Evolutionary conservation across 2,329 filamentous ascomycete species (phyloP).

Genomic region (Cordyceps javanica): DNA sequence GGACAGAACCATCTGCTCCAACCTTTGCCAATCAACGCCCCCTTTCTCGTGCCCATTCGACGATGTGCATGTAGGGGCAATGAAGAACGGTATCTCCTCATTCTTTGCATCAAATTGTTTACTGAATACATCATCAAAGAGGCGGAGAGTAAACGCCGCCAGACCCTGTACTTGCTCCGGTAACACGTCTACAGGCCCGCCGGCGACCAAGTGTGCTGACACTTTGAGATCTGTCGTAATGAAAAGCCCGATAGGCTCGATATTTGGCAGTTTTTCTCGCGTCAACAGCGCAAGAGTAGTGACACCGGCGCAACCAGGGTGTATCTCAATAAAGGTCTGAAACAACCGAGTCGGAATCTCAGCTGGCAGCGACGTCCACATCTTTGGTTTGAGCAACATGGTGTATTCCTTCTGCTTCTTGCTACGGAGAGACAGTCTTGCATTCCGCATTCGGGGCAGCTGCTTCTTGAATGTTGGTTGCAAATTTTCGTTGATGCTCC

Average conservation of each 20-base stretch:
- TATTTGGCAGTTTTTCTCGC: neutral
- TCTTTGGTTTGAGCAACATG: constrained; percentile 71
- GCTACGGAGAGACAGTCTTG: constrained; percentile 70
- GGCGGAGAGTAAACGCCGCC: constrained; percentile 64
- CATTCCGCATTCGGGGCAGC: constrained; percentile 80
- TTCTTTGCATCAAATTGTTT: constrained; percentile 66
- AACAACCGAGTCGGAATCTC: constrained; percentile 48
- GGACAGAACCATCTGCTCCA: constrained; percentile 39
- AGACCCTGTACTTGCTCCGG: constrained; percentile 46
- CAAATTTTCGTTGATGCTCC: constrained; percentile 67
- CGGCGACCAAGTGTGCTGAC: neutral
- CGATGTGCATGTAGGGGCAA: constrained; percentile 51
- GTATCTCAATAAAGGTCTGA: constrained; percentile 22
- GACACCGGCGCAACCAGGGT: neutral
- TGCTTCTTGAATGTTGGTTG: constrained; percentile 66
- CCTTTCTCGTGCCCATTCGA: constrained; percentile 17
- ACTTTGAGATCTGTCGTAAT: neutral
- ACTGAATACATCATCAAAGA: constrained; percentile 84
- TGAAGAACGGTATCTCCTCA: constrained; percentile 71
- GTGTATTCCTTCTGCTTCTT: constrained; percentile 68
- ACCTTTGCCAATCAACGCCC: constrained; percentile 19
- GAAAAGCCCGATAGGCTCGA: neutral
- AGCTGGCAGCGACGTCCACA: constrained; percentile 54
- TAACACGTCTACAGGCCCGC: constrained; percentile 40
- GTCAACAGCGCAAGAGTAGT: neutral